These are phyloP conservation scores for Syzygium syzygioides DNA, from an alignment of 441 rosid species.

Conservation along the genomic window DNA sequence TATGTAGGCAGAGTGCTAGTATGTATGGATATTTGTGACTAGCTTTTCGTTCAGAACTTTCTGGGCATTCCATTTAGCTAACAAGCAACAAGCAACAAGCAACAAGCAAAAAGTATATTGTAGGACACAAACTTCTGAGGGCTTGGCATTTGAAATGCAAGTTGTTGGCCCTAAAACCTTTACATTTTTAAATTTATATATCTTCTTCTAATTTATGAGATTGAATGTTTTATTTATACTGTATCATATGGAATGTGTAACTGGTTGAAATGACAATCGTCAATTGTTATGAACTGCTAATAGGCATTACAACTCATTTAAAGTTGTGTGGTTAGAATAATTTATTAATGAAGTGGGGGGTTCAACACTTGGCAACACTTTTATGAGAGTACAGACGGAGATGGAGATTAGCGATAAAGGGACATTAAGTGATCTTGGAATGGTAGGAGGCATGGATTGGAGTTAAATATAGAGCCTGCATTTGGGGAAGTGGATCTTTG, in stretches of 20 bases:
- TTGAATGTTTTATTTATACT: neutral
- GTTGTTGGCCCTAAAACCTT: neutral
- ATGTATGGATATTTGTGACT: neutral
- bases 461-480: neutral
- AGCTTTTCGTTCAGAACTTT: neutral
- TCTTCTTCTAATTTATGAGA: neutral
- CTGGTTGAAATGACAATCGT: neutral
- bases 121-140: neutral
- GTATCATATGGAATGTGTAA: neutral
- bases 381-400: neutral
- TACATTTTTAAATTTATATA: neutral
- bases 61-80: neutral
- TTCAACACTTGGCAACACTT: neutral
- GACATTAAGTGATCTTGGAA: neutral
- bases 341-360: neutral
- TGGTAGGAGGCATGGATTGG: neutral
- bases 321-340: neutral
- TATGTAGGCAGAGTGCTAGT: neutral
- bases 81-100: neutral
- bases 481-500: neutral
- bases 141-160: neutral
- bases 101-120: neutral
- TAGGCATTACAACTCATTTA: neutral
- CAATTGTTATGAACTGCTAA: neutral
- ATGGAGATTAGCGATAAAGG: neutral